Evolutionary conservation across 2,329 filamentous ascomycete species (phyloP), one percentile per base, ranked within the genome.

Genomic region (Achaetomium macrosporum): DNA sequence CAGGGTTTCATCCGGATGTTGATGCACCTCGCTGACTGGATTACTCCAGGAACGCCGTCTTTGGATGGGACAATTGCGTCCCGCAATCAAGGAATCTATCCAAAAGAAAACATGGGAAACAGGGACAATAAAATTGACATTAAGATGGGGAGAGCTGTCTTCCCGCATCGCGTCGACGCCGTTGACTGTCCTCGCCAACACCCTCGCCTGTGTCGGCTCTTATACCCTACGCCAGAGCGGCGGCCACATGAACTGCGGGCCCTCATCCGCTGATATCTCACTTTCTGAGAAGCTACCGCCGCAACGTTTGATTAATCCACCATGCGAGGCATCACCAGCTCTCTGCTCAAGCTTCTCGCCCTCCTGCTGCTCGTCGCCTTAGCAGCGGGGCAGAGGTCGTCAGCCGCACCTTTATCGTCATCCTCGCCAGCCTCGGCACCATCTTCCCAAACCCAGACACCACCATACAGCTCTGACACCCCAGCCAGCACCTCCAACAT

Each of bases 301-400:
- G 25, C 25, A 25, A 25, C 25, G 4, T 7, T 25, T 25, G 25
- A 11, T 35, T 4, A 15, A 4, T 12, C 15, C 43, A 59, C 10
- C 6, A 66, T 65, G 61, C 57, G 53, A 42, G 51, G 43, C 42
- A 29, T 37, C 19, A 55, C 60, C 35, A 20, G 63, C 35, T 59
- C 68, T 51, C 59, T 70, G 10, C 59, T 67, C 51, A 59, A 65
- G 59, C 61, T 64, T 20, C 31, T 57, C 11, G 20, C 25, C 16
- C 61, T 70, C 40, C 49, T 58, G 49, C 35, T 56, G 17, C 37
- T 61, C 20, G 39, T 67, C 30, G 57, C 60, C 42, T 55, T 68
- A 35, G 33, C 33, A 11, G 33, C 33, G 4, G 33, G 4, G 11
- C 33, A 35, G 15, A 15, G 15, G 4, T 35, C 33, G 11, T 25